Conservation (phyloP, 805 yeast species). For the Monosporozyma aquatica region DNA sequence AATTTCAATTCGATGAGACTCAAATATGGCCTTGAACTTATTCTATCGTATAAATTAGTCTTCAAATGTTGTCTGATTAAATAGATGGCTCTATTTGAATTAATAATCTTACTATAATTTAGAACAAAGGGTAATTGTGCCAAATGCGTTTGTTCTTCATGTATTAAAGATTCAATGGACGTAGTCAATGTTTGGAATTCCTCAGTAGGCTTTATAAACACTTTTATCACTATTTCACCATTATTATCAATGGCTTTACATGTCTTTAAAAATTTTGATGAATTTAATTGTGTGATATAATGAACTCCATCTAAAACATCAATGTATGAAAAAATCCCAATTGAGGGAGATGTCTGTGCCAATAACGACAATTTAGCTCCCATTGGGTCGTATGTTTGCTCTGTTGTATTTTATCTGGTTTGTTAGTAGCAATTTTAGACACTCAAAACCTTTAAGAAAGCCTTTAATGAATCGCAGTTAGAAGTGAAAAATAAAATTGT, state of each 20-base stretch:
- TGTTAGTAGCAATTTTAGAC: too few species aligned
- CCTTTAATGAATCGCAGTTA: too few species aligned
- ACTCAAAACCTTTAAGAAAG: too few species aligned
- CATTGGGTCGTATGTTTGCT: conserved; percentile 36
- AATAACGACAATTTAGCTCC: conserved; percentile 79
- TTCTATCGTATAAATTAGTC: conserved; percentile 77
- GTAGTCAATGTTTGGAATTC: conserved; percentile 16
- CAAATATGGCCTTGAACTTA: conserved; percentile 80
- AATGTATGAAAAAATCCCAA: conserved; percentile 82
- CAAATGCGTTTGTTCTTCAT: conserved; percentile 31
- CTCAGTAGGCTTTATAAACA: conserved; percentile 63
- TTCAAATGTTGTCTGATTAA: conserved; percentile 72
- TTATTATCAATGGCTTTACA: conserved; percentile 66
- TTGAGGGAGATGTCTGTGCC: conserved; percentile 87
- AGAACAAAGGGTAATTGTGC: conserved; percentile 51
- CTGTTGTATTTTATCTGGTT: not conserved
- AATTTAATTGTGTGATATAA: conserved; percentile 65
- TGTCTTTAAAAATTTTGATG: conserved; percentile 79
- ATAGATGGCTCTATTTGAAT: conserved; percentile 89
- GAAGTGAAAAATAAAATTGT: too few species aligned
- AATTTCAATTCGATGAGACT: conserved; percentile 75
- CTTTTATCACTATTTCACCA: conserved; percentile 69
- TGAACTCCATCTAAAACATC: conserved; percentile 70
- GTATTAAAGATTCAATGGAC: conserved; percentile 29
- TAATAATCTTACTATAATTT: conserved; percentile 66